Base-by-base conservation (phyloP, 2,329 filamentous ascomycete genomes). In the Diaporthe sp. region DNA sequence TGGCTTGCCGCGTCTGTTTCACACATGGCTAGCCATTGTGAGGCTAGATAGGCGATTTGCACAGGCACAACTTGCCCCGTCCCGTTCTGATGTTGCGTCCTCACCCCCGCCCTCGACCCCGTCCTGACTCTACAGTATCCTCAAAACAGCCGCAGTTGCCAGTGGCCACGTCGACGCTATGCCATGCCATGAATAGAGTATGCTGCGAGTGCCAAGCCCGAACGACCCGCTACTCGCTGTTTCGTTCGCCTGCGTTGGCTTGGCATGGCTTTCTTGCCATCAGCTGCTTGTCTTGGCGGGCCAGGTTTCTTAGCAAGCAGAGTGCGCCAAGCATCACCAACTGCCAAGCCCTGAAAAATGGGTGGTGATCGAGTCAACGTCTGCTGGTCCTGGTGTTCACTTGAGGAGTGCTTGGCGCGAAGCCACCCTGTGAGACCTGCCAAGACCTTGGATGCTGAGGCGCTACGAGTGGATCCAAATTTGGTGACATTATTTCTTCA, bases 161-260 rank as follows among this genome's bases (percentile, higher is more conserved):
- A 68, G 15, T 53, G 32, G n/a, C n/a, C 30, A 39, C 32, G 8
- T 13, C 63, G 47, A 68, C 32, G 47, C 47, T 39, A 25, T 68
- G 63, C 47, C 63, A 68, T 53, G 44, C 63, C 63, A 68, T 8
- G 44, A 68, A 53, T 53, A 68, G 63, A 53, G 47, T 19, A 22
- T 53, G 63, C 63, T 68, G 63, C 63, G 63, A 68, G 32, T 53
- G 63, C 63, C 63, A 68, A 68, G 63, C 63, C 63, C 63, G 63
- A n/a, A 37, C 63, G 47, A 68, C 47, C 63, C 63, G 63, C 63
- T 51, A n/a, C 32, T 68, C 63, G 63, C 63, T 68, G 63, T 68
- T 53, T 68, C 47, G 63, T 39, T 68, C 63, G 63, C 47, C 32
- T 68, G 47, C 63, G 22, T 53, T 37, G 63, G 30, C 63, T 68